Conservation (phyloP, 331 rosid species). For the Erythrophleum ivorense region DNA sequence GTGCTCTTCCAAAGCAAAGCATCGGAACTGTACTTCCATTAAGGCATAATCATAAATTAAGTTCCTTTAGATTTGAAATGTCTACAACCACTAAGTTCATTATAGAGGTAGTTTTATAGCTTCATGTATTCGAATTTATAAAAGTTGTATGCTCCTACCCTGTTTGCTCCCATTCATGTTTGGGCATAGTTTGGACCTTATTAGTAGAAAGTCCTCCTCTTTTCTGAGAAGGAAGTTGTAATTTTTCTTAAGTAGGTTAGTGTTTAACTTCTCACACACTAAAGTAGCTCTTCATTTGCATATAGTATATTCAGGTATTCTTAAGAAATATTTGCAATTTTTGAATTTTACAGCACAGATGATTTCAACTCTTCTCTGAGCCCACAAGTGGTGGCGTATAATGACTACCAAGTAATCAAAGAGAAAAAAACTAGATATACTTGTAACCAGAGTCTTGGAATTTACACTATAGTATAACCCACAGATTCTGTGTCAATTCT, state of each 20-base stretch:
- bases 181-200: background rate
- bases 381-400: background rate
- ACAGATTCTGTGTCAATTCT: background rate
- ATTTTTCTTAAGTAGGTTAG: background rate
- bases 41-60: background rate
- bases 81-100: background rate
- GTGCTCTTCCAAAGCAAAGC: background rate
- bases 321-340: background rate
- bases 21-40: background rate
- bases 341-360: slow-evolving; percentile 7
- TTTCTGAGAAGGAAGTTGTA: background rate
- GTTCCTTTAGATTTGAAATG: slow-evolving; percentile 14
- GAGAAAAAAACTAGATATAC: background rate
- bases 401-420: background rate
- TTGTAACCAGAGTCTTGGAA: slow-evolving; percentile 3
- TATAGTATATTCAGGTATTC: background rate
- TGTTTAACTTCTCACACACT: no score
- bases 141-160: background rate
- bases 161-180: background rate
- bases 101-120: background rate
- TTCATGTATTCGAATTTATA: background rate
- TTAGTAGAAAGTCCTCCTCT: background rate
- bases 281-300: background rate
- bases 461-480: background rate
- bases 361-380: background rate